Conservation (phyloP, 2,329 filamentous ascomycete species). For the Pseudohalonectria lignicola region DNA sequence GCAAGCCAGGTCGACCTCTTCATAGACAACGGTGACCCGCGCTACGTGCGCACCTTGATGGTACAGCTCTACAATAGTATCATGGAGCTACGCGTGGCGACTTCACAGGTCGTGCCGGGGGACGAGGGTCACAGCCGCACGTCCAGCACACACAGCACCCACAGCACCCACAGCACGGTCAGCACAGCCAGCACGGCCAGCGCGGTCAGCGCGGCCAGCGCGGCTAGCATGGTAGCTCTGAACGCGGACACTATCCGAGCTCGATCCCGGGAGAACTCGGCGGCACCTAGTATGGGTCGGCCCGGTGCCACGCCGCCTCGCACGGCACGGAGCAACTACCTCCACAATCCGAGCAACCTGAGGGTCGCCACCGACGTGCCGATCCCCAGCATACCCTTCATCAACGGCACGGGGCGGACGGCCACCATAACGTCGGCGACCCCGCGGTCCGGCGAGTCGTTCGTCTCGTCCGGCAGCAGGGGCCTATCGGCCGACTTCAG, state of each 20-base stretch:
- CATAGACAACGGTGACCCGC: slow-evolving; percentile 53
- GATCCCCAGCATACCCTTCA: slow-evolving; percentile 25
- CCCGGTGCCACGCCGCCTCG: slow-evolving; percentile 24
- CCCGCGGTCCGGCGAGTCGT: slow-evolving; percentile 74
- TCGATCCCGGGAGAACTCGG: slow-evolving; percentile 38
- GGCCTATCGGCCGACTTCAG: slow-evolving; percentile 49
- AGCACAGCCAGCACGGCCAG: no score
- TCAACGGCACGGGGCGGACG: slow-evolving; percentile 38
- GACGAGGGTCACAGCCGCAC: slow-evolving; percentile 12
- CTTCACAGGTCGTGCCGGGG: slow-evolving; percentile 19
- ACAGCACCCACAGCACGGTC: no score
- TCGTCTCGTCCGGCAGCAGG: slow-evolving; percentile 46
- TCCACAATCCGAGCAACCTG: slow-evolving; percentile 41
- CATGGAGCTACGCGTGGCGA: slow-evolving; percentile 52
- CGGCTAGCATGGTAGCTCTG: not conserved
- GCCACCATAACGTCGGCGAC: slow-evolving; percentile 50
- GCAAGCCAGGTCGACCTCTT: slow-evolving; percentile 52
- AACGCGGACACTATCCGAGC: slow-evolving; percentile 20
- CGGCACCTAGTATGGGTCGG: slow-evolving; percentile 41
- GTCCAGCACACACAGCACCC: no score
- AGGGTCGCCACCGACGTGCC: slow-evolving; percentile 46
- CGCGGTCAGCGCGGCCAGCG: no score
- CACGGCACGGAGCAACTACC: slow-evolving; percentile 22
- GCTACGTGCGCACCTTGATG: slow-evolving; percentile 54
- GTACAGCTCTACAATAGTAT: slow-evolving; percentile 56